Conservation (phyloP, 441 rosid genomes). For the Dalechampia spathulata region DNA sequence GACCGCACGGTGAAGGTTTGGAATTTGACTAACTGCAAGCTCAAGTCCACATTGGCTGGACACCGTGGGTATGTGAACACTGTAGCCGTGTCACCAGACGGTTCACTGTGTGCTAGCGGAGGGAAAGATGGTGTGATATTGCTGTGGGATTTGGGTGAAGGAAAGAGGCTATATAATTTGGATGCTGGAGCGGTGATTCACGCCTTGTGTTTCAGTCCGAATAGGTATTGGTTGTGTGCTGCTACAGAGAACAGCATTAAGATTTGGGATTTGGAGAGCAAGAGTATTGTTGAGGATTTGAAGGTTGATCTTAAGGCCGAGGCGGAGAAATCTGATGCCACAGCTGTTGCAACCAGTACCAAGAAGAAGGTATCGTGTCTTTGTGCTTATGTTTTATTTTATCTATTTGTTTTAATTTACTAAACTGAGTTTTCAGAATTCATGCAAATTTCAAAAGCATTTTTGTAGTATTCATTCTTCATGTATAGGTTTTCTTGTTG, state of each 20-base stretch:
- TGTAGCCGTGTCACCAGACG: conserved; percentile 93
- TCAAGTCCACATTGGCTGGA: conserved; percentile 63
- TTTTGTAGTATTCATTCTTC: no score
- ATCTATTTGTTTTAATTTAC: not conserved
- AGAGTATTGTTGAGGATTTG: conserved; percentile 87
- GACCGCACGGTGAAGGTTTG: conserved; percentile 86
- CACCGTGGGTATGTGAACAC: conserved; percentile 85
- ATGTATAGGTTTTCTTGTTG: no score
- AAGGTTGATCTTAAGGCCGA: conserved; percentile 93
- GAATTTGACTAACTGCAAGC: conserved; percentile 88
- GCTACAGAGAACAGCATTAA: conserved; percentile 86
- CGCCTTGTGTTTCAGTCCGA: conserved; percentile 86
- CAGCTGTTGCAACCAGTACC: conserved; percentile 31
- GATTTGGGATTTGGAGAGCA: conserved; percentile 98
- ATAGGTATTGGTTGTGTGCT: conserved; percentile 96
- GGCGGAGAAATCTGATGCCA: conserved; percentile 65
- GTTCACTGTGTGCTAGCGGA: conserved; percentile 93
- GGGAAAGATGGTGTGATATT: conserved; percentile 87
- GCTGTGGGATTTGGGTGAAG: conserved; percentile 94
- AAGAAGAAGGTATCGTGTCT: conserved; percentile 29
- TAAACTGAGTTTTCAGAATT: no score
- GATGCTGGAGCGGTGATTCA: conserved; percentile 74
- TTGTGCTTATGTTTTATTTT: not conserved
- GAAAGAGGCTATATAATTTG: conserved; percentile 80
- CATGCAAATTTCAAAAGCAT: no score